Evolutionary conservation across 2,329 filamentous ascomycete species (phyloP), one percentile per base, ranked within the genome.

Genomic region (Ceratocystis diversiconidia): DNA sequence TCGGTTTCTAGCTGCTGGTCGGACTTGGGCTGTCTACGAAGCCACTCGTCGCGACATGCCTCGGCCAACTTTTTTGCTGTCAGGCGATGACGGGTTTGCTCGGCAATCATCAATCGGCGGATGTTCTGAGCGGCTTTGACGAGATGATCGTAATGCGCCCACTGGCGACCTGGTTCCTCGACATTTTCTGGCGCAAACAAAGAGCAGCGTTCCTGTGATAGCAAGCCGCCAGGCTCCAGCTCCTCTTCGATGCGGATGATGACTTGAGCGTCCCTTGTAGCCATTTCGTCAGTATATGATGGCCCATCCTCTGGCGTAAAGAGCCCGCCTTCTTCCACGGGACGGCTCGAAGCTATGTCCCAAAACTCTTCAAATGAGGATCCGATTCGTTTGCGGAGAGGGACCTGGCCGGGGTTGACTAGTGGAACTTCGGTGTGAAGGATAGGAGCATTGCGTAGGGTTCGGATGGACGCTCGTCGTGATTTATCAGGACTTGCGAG

Each of bases 91-190:
- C 86, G 81, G 69, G 84, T 83, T 70, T 91, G 88, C 73, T 99
- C 94, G 66, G 85, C 83, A 2, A 86, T 76, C 76, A 97, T 83
- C 44, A 97, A 79, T 71, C 85, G 88, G 61, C 89, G 85, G 70
- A 97, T 92, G 70, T 92, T 87, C 12, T 87, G 73, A 67, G 88
- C 86, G 68, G 95, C 92, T 60, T 86, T 86, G 59, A 88, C 79
- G 64, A 97, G 80, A 72, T 97, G 89, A 72, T 97, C 92, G 72
- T 85, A 82, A 70, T 95, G 91, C n/a, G 88, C 85, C 79, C 90
- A 97, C 71, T 94, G 90, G 63, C 82, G 81, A 0, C 85, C 82
- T 0, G 89, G 89, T 70, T 95, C 88, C 66, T 89, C 85, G 67
- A 77, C 78, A 12, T 84, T 79, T 69, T 94, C 89, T 0, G 89